Evolutionary conservation across 495 filamentous ascomycete species (phyloP), one percentile per base, ranked within the genome.

Genomic region (Trichocladium antarcticum): DNA sequence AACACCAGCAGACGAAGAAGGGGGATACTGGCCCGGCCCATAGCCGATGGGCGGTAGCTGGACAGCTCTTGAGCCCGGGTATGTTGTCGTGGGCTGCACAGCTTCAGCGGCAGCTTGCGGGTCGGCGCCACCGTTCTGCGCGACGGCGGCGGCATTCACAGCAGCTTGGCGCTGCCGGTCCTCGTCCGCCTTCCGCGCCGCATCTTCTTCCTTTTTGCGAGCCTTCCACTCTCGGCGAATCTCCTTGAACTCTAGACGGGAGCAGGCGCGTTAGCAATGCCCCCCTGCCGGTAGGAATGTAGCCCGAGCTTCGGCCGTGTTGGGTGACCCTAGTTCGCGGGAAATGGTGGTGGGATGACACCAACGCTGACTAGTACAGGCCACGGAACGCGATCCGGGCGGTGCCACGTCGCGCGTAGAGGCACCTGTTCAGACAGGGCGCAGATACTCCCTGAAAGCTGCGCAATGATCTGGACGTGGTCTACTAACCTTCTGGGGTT

Each of bases 191-290:
- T 97, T 97, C 57, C 92, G 84, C 48, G 79, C 80, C 49, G 97
- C 92, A 57, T 97, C 92, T 66, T 98, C 92, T 85, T 98, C 97
- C 79, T 97, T 98, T 51, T 89, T 87, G 15, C 31, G 31, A 14
- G 85, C 85, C 68, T 98, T 98, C 92, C 92, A 98, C 63, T 96
- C 89, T 65, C 96, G 95, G 44, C 92, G 86, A 50, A 98, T 97
- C 59, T 98, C 92, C 68, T 98, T 98, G 70, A 98, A 98, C 66
- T 97, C 92, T 98, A 60, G 52, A 50, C 14, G 28, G 19, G 27
- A 52, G 51, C 46, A 42, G 37, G 11, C 29, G 14, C 17, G 39
- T 50, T 28, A 46, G 22, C 48, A 7, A 5, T 24, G 14, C 1
- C 1, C 19, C 37, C 15, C 37, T 36, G 34, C 48, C 39, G 47